A percentile compares a stretch with the other conserved stretches of the same genome.
Evolutionary conservation across 176 grass and related monocot genomes (phyloP).

Genomic region (Phoenix dactylifera): DNA sequence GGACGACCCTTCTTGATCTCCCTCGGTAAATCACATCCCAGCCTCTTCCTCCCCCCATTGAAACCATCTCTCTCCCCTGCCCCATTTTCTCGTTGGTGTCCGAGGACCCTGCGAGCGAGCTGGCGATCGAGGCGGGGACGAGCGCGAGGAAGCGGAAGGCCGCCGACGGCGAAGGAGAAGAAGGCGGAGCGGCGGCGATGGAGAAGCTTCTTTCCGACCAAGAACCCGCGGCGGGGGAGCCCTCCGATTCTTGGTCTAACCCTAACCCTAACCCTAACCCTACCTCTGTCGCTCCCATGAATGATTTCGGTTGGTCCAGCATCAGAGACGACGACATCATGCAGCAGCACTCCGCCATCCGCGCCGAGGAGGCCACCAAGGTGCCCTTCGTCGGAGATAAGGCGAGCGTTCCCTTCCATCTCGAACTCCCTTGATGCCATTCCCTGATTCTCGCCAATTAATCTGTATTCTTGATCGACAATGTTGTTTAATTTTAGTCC

Average conservation of each 20-base stretch:
- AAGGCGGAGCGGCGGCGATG: not conserved
- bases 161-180: constrained; percentile 27
- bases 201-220: not conserved
- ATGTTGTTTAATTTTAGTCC: too few species aligned
- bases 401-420: constrained; percentile 19
- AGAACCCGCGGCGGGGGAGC: not conserved
- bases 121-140: constrained; percentile 84
- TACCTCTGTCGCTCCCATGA: constrained; percentile 34
- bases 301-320: constrained; percentile 47
- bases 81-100: too few species aligned
- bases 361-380: constrained; percentile 44
- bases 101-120: not conserved
- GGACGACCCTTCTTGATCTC: too few species aligned
- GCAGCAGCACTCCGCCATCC: constrained; percentile 28
- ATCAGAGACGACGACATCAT: constrained; percentile 34
- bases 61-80: too few species aligned
- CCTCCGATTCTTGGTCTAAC: constrained; percentile 21
- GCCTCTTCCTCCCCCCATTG: too few species aligned
- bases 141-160: constrained; percentile 89
- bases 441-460: too few species aligned
- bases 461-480: too few species aligned
- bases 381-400: constrained; percentile 58
- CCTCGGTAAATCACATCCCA: too few species aligned
- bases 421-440: too few species aligned
- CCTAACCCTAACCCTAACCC: constrained; percentile 22